Evolutionary conservation across 805 yeast genomes (phyloP), one percentile per base, ranked within the genome.

Genomic region (Metschnikowia shivogae): DNA sequence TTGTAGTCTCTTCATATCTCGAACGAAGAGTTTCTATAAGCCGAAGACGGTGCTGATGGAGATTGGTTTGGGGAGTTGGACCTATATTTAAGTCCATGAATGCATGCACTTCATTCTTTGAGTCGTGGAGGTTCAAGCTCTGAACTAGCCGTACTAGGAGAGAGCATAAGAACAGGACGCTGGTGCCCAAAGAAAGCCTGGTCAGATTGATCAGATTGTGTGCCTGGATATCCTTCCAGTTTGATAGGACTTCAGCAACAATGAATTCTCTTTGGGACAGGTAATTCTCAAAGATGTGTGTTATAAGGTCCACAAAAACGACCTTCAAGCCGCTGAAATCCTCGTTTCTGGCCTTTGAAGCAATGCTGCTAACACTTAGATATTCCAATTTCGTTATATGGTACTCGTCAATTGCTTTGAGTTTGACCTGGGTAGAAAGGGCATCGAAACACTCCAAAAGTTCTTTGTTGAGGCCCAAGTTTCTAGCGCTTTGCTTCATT

Each of bases 381-480:
- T 79, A 84, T 48, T 84, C 87, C 26, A 86, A 54, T 49, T 75
- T 77, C 0, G 89, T 81, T 8, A 84, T 56, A 0, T 75, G 55
- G 3, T 65, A 68, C 33, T 84, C 90, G 43, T 80, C 65, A 0
- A 62, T 39, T 5, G 56, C 34, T 4, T 49, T 40, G 9, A 35
- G 13, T 12, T 50, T 24, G 8, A 60, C 33, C 12, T 58, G 62
- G 6, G 42, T 33, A 5, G 52, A 19, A 12, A 63, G 36, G 6
- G 42, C 34, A 12, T 50, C 32, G 47, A 48, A 8, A 31, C 43
- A 40, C 13, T 47, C 41, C 6, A 29, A n/a, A 19, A 29, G 19
- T n/a, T 37, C 40, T 13, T 37, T 37, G 19, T 37, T 32, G 14
- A 37, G 34, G 9, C 30, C 34, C n/a, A 37, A 29, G 34, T 26